Evolutionary conservation across 495 filamentous ascomycete genomes (phyloP), one percentile per base, ranked within the genome.

Genomic region (Lepraria neglecta): DNA sequence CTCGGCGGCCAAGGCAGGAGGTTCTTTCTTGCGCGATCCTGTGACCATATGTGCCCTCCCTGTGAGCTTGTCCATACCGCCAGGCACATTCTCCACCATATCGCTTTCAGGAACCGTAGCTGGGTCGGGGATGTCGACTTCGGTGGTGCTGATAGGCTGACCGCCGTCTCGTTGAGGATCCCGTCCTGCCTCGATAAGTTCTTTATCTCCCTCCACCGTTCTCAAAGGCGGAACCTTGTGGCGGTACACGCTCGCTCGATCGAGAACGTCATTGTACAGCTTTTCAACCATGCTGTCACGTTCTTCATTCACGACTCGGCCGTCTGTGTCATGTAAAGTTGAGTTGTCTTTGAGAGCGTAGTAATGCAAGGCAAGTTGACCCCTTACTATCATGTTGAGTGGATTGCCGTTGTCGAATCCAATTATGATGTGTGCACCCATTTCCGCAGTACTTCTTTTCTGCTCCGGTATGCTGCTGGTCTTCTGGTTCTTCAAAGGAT

Each of bases 391-490:
- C 60, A 88, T 84, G 69, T 94, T 91, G 64, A 99, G 72, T 17
- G 94, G 94, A 70, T 99, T 99, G 2, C 94, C 94, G 69, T 88
- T 84, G 60, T 97, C 90, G 68, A 97, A 99, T 3, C 94, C 94
- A 33, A 94, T 96, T 64, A 99, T 89, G 54, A 99, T 97, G 74
- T 96, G 94, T 19, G 95, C 94, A 43, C 94, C 94, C 81, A 96
- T 89, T 69, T 99, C 94, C 51, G 89, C 94, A 17, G 92, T 96
- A 61, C 85, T 88, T n/a, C 77, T 74, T 59, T 78, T 79, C 45
- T 75, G 77, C 59, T 71, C 67, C 7, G 78, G 81, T 46, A 82
- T 71, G 21, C 68, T 76, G 21, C 70, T 72, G 4, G 74, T 67
- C 28, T 75, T 61, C 62, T 85, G 86, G 38, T 84, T 86, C 48